These are phyloP conservation scores for Pichia cactophila DNA, from an alignment of 1,139 yeast species.

Conservation along the genomic window DNA sequence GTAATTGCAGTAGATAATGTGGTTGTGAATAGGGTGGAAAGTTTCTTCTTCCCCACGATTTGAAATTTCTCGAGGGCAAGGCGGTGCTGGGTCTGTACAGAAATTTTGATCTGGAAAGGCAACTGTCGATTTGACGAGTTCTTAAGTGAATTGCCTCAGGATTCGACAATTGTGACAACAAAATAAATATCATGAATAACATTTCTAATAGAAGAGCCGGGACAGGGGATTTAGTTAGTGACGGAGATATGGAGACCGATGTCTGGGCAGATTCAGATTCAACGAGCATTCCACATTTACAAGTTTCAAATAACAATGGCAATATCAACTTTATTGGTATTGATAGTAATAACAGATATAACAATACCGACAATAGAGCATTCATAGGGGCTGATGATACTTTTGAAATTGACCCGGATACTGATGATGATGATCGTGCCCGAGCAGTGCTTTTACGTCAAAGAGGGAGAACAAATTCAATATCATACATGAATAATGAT, in stretches of 20 bases:
- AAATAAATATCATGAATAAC: not conserved
- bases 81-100: not conserved
- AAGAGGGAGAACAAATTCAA: slow-evolving; percentile 21
- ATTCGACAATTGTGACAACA: not conserved
- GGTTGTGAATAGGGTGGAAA: too few species aligned
- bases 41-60: too few species aligned
- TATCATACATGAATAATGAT: slow-evolving; percentile 8
- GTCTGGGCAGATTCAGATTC: not conserved
- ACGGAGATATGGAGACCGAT: not conserved
- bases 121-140: not conserved
- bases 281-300: not conserved
- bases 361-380: not conserved
- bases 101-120: not conserved
- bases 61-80: not conserved
- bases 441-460: slow-evolving; percentile 22
- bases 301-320: not conserved
- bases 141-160: too few species aligned
- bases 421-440: slow-evolving; percentile 27
- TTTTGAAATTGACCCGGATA: slow-evolving; percentile 24
- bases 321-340: not conserved
- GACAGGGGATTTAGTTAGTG: not conserved
- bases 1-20: too few species aligned
- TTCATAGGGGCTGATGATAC: slow-evolving; percentile 17
- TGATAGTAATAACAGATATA: not conserved
- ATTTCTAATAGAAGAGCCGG: not conserved